Evolutionary conservation across 208 protist genomes (phyloP).

Genomic region (Leptomonas seymouri): DNA sequence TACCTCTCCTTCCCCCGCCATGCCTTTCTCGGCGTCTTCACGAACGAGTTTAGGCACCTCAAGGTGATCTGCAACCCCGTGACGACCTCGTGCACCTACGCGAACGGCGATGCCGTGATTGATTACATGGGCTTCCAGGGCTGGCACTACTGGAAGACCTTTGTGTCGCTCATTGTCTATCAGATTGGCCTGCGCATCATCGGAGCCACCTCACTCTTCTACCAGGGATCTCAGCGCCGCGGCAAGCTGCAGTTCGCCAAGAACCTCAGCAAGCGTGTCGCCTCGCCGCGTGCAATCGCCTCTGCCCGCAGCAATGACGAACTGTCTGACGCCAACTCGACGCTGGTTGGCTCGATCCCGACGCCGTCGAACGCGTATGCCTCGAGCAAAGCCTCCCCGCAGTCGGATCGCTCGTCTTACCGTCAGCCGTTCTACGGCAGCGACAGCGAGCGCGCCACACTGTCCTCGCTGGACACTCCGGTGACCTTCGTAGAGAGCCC

Average conservation of each 20-base stretch:
- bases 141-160: constrained; percentile 77
- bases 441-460: constrained; percentile 20
- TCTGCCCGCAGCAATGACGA: constrained; percentile 61
- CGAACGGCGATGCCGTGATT: constrained; percentile 63
- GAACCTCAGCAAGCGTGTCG: constrained; percentile 65
- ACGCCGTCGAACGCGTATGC: constrained; percentile 63
- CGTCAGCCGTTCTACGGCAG: constrained; percentile 14
- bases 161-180: constrained; percentile 69
- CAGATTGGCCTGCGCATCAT: constrained; percentile 60
- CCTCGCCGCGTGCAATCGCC: constrained; percentile 59
- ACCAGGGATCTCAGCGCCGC: constrained; percentile 56
- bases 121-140: constrained; percentile 54
- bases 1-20: constrained; percentile 85
- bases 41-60: constrained; percentile 81
- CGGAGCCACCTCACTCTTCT: constrained; percentile 56
- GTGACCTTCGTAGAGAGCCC: constrained; percentile 27
- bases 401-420: constrained; percentile 11
- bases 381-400: background rate
- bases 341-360: constrained; percentile 56
- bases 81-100: constrained; percentile 49
- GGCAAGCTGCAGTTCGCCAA: constrained; percentile 63
- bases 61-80: constrained; percentile 65
- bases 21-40: constrained; percentile 74
- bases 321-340: constrained; percentile 43
- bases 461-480: constrained; percentile 23